Percentiles rank a stretch among this genome's conserved stretches.
Conservation (phyloP, 441 rosid species). For the Kokia cookei region DNA sequence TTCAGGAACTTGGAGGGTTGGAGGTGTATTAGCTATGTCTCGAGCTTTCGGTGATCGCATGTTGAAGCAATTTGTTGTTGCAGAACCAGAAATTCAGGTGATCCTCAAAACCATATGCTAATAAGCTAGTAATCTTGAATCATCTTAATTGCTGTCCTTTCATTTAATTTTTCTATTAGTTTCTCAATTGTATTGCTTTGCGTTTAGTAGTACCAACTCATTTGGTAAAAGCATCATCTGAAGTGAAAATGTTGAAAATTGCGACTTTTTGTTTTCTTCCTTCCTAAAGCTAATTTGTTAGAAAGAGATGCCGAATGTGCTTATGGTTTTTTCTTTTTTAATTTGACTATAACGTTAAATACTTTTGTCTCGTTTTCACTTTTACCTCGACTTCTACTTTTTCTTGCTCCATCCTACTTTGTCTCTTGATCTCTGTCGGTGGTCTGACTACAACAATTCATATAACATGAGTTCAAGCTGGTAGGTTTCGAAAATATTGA, state of each 20-base stretch:
- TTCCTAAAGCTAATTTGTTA: not conserved
- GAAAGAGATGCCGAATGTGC: not conserved
- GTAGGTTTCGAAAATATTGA: not conserved
- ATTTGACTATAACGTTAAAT: not conserved
- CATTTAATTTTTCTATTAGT: not conserved
- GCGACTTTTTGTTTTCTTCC: not conserved
- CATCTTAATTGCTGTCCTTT: not conserved
- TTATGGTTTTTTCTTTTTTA: not conserved
- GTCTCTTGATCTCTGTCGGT: not conserved
- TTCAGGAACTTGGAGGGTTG: constrained; percentile 98
- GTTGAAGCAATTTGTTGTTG: constrained; percentile 95
- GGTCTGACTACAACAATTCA: not conserved
- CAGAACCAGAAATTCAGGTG: constrained; percentile 99
- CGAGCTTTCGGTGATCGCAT: constrained; percentile 98
- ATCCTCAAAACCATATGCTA: not conserved
- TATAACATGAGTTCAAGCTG: not conserved
- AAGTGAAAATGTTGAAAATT: not conserved
- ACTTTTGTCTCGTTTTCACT: not conserved
- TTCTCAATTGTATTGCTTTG: not conserved
- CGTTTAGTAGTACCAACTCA: not conserved
- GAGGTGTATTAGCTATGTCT: constrained; percentile 97
- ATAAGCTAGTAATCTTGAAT: not conserved
- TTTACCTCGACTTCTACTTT: not conserved
- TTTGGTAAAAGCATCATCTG: not conserved
- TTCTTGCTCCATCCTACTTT: not conserved